These are phyloP conservation scores for Pyracantha coccinea DNA, from an alignment of 331 rosid species.

Conservation along the genomic window DNA sequence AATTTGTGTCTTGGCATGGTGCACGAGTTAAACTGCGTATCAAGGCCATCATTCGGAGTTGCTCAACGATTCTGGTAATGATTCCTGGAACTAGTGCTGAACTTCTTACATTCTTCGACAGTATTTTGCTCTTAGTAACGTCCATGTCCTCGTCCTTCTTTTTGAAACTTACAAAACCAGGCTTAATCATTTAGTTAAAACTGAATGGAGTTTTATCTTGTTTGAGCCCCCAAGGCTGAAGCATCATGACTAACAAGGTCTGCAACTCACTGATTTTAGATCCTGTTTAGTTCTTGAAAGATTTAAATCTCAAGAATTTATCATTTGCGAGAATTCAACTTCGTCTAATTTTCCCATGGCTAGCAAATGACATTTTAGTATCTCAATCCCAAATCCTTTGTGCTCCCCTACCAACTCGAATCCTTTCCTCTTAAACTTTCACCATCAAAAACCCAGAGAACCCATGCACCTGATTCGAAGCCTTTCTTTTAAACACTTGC, in stretches of 20 bases:
- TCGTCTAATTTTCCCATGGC: neutral
- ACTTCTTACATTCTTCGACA: no score
- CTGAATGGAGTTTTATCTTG: neutral
- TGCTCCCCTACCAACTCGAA: neutral
- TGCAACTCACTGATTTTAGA: neutral
- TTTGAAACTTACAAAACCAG: neutral
- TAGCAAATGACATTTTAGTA: neutral
- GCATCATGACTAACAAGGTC: neutral
- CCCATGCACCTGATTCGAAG: neutral
- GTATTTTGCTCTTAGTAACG: neutral
- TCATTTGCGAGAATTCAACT: neutral
- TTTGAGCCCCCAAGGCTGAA: neutral
- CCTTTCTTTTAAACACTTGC: neutral
- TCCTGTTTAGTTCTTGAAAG: neutral
- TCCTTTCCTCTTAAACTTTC: neutral
- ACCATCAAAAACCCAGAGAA: neutral
- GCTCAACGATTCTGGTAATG: neutral
- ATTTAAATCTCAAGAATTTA: neutral
- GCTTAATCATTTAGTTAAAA: neutral
- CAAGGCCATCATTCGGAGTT: neutral
- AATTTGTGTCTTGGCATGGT: neutral
- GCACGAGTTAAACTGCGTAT: neutral
- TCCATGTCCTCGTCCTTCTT: neutral
- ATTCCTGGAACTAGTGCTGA: neutral
- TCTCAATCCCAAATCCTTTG: neutral